phyloP scores from a whole-genome alignment of 1,284 basidiomycete species.

The Trichosporon sp. region DNA sequence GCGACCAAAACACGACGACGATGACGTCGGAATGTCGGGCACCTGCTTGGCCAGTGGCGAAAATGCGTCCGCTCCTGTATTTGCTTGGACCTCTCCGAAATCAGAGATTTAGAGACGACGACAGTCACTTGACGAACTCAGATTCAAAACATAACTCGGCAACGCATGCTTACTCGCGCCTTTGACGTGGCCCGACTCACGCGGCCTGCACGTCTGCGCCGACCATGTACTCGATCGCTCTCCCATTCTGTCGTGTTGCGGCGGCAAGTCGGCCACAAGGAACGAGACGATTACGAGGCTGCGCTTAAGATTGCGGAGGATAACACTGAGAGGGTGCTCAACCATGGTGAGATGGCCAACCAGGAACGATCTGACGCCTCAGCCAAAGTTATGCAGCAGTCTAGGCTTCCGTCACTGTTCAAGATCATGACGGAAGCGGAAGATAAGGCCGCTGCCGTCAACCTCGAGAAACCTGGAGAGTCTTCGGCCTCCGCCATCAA shows the following conservation, averaged over 20 bases:
- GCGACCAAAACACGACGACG: background rate
- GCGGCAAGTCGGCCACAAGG: background rate
- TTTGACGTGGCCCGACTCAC: conserved; percentile 16
- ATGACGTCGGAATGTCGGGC: background rate
- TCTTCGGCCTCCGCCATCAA: background rate
- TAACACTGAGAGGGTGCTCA: background rate
- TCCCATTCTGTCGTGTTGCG: background rate
- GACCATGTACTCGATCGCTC: background rate
- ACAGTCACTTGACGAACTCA: background rate
- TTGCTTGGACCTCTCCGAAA: conserved; percentile 5
- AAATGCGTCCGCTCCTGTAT: background rate
- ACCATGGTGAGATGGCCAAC: background rate
- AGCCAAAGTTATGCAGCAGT: conserved; percentile 8
- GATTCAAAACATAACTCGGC: background rate
- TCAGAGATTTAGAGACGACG: background rate
- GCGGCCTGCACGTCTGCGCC: background rate
- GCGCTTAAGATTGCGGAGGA: conserved; percentile 1
- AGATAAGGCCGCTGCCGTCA: background rate
- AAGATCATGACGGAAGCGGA: conserved; percentile 15
- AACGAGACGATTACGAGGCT: conserved; percentile 1
- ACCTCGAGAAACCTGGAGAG: background rate
- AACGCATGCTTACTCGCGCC: conserved; percentile 2
- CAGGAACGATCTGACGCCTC: background rate
- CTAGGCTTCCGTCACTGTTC: conserved; percentile 22
- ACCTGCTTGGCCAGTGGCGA: background rate